A percentile compares a stretch with the other conserved stretches of the same genome.
phyloP scores from a whole-genome alignment of 2,329 filamentous ascomycete species.

The Talaromyces islandicus region DNA sequence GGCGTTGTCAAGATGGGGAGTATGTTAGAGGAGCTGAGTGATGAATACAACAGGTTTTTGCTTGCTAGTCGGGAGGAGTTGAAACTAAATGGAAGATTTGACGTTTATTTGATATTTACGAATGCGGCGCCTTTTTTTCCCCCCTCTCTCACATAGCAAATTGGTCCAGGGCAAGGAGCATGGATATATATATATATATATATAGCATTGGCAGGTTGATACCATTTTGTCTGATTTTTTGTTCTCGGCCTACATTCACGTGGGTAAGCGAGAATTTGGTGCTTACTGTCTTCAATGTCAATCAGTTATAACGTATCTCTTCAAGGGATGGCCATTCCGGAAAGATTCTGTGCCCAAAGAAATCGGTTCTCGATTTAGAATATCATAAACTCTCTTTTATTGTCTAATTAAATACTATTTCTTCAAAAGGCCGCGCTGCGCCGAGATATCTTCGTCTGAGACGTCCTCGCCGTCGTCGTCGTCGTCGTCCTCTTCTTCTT shows the following conservation, averaged over 20 bases:
- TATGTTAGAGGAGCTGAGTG: background rate
- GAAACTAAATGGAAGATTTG: background rate
- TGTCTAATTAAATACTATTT: slow-evolving; percentile 25
- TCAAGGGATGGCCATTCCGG: background rate
- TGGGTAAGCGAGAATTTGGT: background rate
- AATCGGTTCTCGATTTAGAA: too few species aligned
- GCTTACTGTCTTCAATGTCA: too few species aligned
- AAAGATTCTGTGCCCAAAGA: too few species aligned
- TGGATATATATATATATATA: background rate
- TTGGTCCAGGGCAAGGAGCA: background rate
- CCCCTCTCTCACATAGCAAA: too few species aligned
- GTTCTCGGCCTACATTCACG: background rate
- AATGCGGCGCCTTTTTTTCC: background rate
- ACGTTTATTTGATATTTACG: background rate
- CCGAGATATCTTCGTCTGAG: slow-evolving; percentile 26
- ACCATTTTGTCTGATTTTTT: background rate
- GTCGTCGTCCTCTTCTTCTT: slow-evolving; percentile 32
- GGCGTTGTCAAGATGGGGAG: background rate
- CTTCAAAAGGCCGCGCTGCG: slow-evolving; percentile 26
- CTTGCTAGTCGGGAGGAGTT: background rate
- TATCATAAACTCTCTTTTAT: background rate
- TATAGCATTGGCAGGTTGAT: background rate
- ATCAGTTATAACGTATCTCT: background rate
- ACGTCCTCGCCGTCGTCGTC: slow-evolving; percentile 43
- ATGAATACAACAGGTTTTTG: background rate